Evolutionary conservation across 768 basidiomycete genomes (phyloP).

Genomic region (Agrocybe pediades): DNA sequence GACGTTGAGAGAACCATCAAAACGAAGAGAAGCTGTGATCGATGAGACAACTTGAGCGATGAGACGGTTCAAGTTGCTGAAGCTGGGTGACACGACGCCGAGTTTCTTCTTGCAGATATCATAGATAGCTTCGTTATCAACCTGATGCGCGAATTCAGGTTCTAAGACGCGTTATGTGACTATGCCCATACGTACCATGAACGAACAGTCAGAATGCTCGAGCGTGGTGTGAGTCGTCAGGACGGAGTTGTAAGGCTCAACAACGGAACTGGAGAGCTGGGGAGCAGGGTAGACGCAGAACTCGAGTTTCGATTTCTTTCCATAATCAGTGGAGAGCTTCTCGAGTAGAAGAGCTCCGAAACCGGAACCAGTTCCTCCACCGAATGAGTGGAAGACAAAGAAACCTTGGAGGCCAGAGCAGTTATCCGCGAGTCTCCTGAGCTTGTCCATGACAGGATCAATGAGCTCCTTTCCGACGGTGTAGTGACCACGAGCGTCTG

Average conservation of each 20-base stretch:
- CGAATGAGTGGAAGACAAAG: constrained; percentile 99
- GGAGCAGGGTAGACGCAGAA: constrained; percentile 97
- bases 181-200: constrained; percentile 68
- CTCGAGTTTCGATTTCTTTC: constrained; percentile 98
- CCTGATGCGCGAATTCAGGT: constrained; percentile 33
- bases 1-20: constrained; percentile 96
- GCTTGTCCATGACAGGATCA: constrained; percentile 93
- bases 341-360: constrained; percentile 97
- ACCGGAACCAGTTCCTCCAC: constrained; percentile 98
- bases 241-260: constrained; percentile 98
- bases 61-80: constrained; percentile 91
- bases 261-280: constrained; percentile 90
- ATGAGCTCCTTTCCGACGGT: constrained; percentile 98
- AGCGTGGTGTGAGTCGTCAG: constrained; percentile 98
- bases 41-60: constrained; percentile 99
- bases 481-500: constrained; percentile 98
- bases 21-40: constrained; percentile 93
- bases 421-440: constrained; percentile 94
- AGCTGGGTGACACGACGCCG: constrained; percentile 80
- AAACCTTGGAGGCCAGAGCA: constrained; percentile 97
- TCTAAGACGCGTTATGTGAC: not conserved
- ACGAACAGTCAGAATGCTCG: constrained; percentile 98
- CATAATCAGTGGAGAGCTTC: constrained; percentile 94
- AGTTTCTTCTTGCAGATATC: constrained; percentile 98
- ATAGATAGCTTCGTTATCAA: constrained; percentile 95